Conservation (phyloP, 2,329 filamentous ascomycete genomes). For the Colletotrichum sp. region DNA sequence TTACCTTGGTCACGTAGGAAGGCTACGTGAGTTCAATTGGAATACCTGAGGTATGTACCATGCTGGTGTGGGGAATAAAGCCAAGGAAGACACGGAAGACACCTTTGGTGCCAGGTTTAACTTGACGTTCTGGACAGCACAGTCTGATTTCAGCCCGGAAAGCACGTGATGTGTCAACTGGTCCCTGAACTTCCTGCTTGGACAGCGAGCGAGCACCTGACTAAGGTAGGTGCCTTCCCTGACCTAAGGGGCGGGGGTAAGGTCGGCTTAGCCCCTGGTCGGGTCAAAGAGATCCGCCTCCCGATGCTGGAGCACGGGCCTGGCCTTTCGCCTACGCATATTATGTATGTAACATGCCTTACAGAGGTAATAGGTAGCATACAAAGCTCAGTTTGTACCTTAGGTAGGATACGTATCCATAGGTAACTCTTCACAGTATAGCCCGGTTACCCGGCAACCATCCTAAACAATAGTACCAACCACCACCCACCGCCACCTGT, state of each 20-base stretch:
- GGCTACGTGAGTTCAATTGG: not conserved
- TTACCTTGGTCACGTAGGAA: not conserved
- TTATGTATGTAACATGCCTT: not conserved
- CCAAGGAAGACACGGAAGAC: not conserved
- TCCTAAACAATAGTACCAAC: not conserved
- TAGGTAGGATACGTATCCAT: not conserved
- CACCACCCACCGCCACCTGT: not conserved
- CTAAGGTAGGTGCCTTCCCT: not conserved
- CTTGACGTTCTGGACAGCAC: not conserved
- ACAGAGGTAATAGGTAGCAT: not conserved
- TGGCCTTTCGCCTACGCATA: not conserved
- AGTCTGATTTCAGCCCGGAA: not conserved
- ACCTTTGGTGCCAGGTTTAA: not conserved
- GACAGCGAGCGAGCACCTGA: not conserved
- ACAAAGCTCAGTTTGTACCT: too few species aligned
- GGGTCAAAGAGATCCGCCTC: not conserved
- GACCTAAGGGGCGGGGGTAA: too few species aligned
- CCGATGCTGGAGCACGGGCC: not conserved
- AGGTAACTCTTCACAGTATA: not conserved
- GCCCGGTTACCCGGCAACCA: not conserved
- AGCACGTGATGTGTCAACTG: not conserved
- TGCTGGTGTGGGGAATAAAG: not conserved
- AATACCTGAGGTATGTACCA: not conserved
- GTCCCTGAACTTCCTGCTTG: not conserved
- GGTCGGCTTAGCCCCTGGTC: not conserved